These are phyloP conservation scores for Gleditsia sinensis DNA, from an alignment of 306 rosid genomes.

Conservation along the genomic window DNA sequence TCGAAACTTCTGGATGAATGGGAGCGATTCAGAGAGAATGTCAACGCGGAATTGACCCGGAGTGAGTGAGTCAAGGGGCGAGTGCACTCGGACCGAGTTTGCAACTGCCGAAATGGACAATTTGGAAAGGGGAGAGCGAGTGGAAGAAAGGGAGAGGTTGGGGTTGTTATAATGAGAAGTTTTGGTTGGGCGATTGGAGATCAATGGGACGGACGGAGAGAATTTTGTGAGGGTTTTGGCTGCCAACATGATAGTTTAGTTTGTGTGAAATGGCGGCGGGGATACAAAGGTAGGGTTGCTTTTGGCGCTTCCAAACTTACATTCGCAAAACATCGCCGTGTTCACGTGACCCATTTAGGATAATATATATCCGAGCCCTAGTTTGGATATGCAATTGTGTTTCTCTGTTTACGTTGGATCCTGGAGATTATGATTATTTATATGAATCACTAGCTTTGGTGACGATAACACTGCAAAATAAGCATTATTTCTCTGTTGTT, in stretches of 20 bases:
- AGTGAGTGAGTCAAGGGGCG: conserved; percentile 15
- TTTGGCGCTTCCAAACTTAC: conserved; percentile 24
- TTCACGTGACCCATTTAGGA: conserved; percentile 70
- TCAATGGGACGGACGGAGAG: conserved; percentile 29
- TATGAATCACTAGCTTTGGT: no score
- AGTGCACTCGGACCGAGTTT: conserved; percentile 27
- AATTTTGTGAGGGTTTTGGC: conserved; percentile 52
- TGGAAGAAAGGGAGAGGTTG: conserved; percentile 27
- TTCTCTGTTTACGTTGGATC: not conserved
- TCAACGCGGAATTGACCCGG: conserved; percentile 87
- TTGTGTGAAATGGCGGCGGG: not conserved
- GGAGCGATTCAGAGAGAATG: conserved; percentile 88
- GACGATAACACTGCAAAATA: not conserved
- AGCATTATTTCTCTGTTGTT: not conserved
- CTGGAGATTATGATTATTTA: not conserved
- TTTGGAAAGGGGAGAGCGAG: conserved; percentile 14
- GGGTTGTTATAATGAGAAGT: not conserved
- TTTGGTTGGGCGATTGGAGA: conserved; percentile 16
- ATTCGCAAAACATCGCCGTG: conserved; percentile 64
- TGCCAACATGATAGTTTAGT: conserved; percentile 41
- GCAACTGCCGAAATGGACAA: conserved; percentile 27
- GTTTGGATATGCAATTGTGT: not conserved
- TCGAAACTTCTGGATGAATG: conserved; percentile 89
- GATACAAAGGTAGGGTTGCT: not conserved
- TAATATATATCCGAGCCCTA: not conserved